These are phyloP conservation scores for Phylloporus arenicola DNA, from an alignment of 768 basidiomycete species.

Conservation along the genomic window DNA sequence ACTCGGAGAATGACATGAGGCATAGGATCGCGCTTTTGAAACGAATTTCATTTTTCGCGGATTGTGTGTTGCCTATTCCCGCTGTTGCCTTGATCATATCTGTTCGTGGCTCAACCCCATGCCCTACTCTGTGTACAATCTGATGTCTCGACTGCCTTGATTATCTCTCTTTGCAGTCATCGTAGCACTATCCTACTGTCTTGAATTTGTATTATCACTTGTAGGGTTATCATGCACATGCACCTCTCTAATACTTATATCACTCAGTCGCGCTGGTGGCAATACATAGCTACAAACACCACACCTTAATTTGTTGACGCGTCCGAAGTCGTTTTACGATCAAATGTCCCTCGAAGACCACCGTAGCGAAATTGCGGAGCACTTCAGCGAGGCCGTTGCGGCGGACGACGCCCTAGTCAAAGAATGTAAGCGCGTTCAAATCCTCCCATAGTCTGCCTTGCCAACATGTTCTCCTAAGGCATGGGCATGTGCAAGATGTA, in stretches of 20 bases:
- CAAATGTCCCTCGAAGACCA: constrained; percentile 21
- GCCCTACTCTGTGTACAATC: constrained; percentile 7
- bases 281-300: neutral
- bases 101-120: constrained; percentile 15
- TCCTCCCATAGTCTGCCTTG: neutral
- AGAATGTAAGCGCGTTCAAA: constrained; percentile 42
- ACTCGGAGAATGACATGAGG: constrained; percentile 8
- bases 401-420: constrained; percentile 41
- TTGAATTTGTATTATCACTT: constrained; percentile 28
- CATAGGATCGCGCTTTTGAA: constrained; percentile 9
- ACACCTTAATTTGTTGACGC: neutral
- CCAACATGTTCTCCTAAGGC: constrained; percentile 37
- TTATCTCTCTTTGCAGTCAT: constrained; percentile 8
- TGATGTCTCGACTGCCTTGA: constrained; percentile 15
- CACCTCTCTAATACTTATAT: constrained; percentile 20
- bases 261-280: constrained; percentile 12
- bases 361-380: constrained; percentile 18
- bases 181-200: constrained; percentile 20
- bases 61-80: constrained; percentile 17
- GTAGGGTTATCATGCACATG: constrained; percentile 20
- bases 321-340: neutral
- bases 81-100: constrained; percentile 20
- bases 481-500: constrained; percentile 60
- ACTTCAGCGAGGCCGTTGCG: constrained; percentile 26
- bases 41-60: constrained; percentile 2